Evolutionary conservation across 805 yeast genomes (phyloP).

Genomic region (Spathaspora arborariae): DNA sequence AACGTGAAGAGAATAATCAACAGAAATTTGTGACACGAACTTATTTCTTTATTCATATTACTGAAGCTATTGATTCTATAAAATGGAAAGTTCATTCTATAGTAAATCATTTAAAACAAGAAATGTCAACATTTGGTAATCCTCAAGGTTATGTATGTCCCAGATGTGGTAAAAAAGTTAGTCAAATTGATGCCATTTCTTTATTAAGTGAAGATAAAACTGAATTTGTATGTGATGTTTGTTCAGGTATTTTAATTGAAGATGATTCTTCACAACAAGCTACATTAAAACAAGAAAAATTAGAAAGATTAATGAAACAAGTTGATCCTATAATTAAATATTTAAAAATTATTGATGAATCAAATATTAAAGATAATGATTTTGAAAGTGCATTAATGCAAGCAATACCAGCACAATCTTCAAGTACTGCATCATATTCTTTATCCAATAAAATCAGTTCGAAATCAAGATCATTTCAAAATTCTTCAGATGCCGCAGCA

Average conservation of each 20-base stretch:
- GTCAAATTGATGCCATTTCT: slow-evolving; percentile 85
- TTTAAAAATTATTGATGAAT: slow-evolving; percentile 52
- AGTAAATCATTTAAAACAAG: slow-evolving; percentile 74
- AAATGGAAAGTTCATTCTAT: slow-evolving; percentile 94
- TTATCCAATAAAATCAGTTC: slow-evolving; percentile 43
- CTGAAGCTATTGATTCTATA: slow-evolving; percentile 92
- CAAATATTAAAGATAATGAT: slow-evolving; percentile 36
- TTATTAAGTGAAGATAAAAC: slow-evolving; percentile 74
- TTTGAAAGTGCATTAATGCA: slow-evolving; percentile 59
- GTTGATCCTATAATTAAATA: slow-evolving; percentile 83
- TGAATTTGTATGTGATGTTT: slow-evolving; percentile 79
- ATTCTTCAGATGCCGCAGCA: slow-evolving; percentile 42
- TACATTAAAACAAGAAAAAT: slow-evolving; percentile 70
- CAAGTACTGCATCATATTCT: slow-evolving; percentile 65
- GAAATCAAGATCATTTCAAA: slow-evolving; percentile 21
- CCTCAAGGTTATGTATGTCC: slow-evolving; percentile 96
- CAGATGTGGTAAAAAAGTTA: slow-evolving; percentile 72
- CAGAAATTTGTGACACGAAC: slow-evolving; percentile 69
- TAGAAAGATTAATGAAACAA: slow-evolving; percentile 83
- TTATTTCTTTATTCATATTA: slow-evolving; percentile 81
- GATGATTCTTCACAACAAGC: slow-evolving; percentile 87
- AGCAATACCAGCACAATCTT: slow-evolving; percentile 80
- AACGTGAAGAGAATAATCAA: slow-evolving; percentile 52
- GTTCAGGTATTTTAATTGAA: slow-evolving; percentile 74
- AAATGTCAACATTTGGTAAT: slow-evolving; percentile 77